Percentiles rank a stretch among this genome's conserved stretches.
phyloP scores from a whole-genome alignment of 2,329 filamentous ascomycete genomes.

The Cytospora mali region DNA sequence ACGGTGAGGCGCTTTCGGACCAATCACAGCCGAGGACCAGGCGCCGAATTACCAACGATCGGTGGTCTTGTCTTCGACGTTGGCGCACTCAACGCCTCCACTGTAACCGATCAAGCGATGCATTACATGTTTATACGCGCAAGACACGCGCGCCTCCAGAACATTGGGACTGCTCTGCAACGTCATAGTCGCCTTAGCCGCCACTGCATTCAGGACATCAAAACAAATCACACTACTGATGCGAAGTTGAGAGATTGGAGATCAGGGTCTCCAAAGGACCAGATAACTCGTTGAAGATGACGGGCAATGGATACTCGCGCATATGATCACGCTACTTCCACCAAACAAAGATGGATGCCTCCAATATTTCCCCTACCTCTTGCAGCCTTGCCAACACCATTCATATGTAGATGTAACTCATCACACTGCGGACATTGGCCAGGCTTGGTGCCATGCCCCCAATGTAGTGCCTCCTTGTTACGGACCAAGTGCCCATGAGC shows the following conservation, averaged over 20 bases:
- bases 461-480: neutral
- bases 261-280: neutral
- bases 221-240: neutral
- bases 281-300: neutral
- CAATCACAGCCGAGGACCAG: conserved; percentile 17
- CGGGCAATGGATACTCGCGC: neutral
- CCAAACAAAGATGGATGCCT: neutral
- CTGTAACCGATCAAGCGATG: conserved; percentile 1
- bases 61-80: neutral
- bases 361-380: neutral
- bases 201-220: neutral
- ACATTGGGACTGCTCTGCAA: conserved; percentile 6
- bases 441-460: neutral
- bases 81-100: neutral
- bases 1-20: conserved; percentile 10
- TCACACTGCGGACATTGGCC: conserved; percentile 14
- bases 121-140: conserved; percentile 15
- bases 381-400: conserved; percentile 8
- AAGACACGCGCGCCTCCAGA: conserved; percentile 17
- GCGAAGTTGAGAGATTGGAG: neutral
- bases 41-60: neutral
- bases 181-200: neutral
- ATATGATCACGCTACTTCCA: neutral
- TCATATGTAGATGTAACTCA: neutral
- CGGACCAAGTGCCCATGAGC: neutral